phyloP scores from a whole-genome alignment of 148 eudicot genomes.

The Vaccinium macrocarpon region DNA sequence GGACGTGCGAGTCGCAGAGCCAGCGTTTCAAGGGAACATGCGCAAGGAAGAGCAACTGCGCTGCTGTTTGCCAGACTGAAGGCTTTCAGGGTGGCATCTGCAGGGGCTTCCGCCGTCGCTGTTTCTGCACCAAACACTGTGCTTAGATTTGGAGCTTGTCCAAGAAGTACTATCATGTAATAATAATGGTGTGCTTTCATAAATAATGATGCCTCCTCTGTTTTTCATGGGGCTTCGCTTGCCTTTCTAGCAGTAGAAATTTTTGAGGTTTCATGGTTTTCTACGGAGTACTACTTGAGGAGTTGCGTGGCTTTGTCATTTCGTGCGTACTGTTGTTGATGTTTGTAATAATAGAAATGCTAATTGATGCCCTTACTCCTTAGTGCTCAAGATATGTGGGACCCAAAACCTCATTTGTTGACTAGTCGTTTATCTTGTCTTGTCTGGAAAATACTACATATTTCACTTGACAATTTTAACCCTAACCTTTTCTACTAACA shows the following conservation, averaged over 20 bases:
- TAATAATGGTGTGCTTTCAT: background rate
- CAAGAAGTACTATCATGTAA: no score
- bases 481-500: no score
- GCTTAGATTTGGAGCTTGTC: background rate
- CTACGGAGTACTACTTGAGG: no score
- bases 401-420: no score
- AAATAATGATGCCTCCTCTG: background rate
- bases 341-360: no score
- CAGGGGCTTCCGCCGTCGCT: slow-evolving; percentile 48
- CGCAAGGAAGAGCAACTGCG: slow-evolving; percentile 40
- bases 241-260: background rate
- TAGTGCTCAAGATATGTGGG: no score
- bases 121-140: slow-evolving; percentile 47
- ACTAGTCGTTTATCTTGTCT: no score
- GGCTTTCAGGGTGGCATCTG: slow-evolving; percentile 46
- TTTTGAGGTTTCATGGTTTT: background rate
- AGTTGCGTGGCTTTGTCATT: background rate
- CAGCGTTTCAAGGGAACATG: slow-evolving; percentile 44
- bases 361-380: no score
- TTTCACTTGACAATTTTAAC: no score
- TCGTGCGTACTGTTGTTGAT: no score
- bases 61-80: slow-evolving; percentile 44
- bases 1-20: slow-evolving; percentile 44
- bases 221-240: background rate
- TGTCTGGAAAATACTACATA: no score